Conservation (phyloP, 345 rosid genomes). For the Abelmoschus esculentus region DNA sequence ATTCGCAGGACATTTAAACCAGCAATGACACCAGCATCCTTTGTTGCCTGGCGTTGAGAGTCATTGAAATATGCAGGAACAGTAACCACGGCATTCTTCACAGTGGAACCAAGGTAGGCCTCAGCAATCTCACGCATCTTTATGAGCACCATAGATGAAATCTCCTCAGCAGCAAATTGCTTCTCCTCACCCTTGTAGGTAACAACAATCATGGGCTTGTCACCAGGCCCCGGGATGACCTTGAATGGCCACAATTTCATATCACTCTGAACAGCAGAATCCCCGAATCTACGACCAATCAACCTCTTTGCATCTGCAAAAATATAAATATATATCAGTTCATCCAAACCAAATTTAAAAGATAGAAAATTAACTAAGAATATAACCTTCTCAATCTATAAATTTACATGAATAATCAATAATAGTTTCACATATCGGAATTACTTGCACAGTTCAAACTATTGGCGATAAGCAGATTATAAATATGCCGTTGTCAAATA, state of each 20-base stretch:
- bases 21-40: constrained; percentile 71
- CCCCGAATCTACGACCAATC: constrained; percentile 62
- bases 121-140: constrained; percentile 86
- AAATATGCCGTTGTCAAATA: too few species aligned
- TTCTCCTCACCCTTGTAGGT: constrained; percentile 66
- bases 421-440: not conserved
- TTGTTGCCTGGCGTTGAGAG: constrained; percentile 76
- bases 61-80: constrained; percentile 76
- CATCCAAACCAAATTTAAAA: not conserved
- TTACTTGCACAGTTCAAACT: not conserved
- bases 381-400: not conserved
- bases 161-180: constrained; percentile 65
- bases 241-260: constrained; percentile 73
- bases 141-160: constrained; percentile 69
- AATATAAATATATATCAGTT: not conserved
- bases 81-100: constrained; percentile 71
- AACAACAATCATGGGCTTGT: constrained; percentile 67
- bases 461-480: too few species aligned
- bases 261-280: constrained; percentile 61
- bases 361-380: not conserved
- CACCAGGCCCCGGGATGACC: constrained; percentile 57
- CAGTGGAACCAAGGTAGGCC: constrained; percentile 55
- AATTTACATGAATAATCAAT: not conserved
- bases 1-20: constrained; percentile 73
- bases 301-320: constrained; percentile 71